phyloP scores from a whole-genome alignment of 2,329 filamentous ascomycete species.

The Pseudogymnoascus destructans region DNA sequence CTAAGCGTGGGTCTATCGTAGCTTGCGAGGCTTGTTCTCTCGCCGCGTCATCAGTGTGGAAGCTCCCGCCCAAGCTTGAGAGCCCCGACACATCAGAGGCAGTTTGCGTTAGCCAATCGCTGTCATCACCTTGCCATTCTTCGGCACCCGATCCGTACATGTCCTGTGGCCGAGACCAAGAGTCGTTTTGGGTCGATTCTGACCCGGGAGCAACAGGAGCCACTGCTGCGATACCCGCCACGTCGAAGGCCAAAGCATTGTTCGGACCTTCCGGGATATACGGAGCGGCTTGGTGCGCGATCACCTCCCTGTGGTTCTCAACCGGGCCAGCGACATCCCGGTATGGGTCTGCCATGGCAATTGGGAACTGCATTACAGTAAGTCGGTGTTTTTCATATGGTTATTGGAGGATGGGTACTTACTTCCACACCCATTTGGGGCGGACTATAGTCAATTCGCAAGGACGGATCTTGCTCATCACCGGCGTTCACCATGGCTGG shows the following conservation, averaged over 20 bases:
- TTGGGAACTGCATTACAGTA: background rate
- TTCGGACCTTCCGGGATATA: background rate
- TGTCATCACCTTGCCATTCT: background rate
- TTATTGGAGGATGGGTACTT: background rate
- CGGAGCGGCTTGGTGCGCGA: background rate
- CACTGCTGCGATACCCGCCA: background rate
- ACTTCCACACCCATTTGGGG: background rate
- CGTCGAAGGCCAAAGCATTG: background rate
- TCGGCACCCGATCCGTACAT: background rate
- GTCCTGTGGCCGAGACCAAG: background rate
- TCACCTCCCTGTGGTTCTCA: background rate
- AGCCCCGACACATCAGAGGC: background rate
- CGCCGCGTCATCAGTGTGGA: background rate
- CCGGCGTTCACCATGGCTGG: background rate
- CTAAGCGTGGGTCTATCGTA: background rate
- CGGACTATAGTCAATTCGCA: background rate
- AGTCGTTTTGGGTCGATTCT: background rate
- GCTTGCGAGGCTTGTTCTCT: background rate
- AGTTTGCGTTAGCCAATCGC: background rate
- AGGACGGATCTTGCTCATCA: slow-evolving; percentile 1
- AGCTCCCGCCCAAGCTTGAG: background rate
- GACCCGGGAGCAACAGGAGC: background rate
- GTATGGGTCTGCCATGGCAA: background rate
- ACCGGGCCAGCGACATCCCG: background rate
- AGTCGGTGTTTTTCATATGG: background rate